Conservation (phyloP, 1,139 yeast genomes). For the Yamadazyma mexicana region DNA sequence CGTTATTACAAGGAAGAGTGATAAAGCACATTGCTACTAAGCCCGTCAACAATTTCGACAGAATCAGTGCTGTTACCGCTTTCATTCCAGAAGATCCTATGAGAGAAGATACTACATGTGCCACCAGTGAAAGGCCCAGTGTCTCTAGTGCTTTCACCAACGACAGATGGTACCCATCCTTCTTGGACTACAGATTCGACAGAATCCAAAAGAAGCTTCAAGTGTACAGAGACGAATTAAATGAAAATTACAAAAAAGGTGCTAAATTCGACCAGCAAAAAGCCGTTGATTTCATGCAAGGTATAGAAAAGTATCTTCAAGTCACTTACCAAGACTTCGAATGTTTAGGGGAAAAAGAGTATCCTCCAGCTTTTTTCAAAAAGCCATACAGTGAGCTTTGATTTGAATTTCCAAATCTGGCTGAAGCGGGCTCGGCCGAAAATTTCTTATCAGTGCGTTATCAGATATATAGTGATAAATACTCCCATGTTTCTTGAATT, state of each 20-base stretch:
- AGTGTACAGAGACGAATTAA: slow-evolving; percentile 22
- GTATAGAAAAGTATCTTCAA: slow-evolving; percentile 33
- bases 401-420: no score
- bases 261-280: slow-evolving; percentile 31
- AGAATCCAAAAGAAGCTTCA: slow-evolving; percentile 33
- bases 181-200: slow-evolving; percentile 38
- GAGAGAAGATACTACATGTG: slow-evolving; percentile 36
- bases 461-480: no score
- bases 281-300: slow-evolving; percentile 28
- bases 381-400: slow-evolving; percentile 11
- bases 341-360: slow-evolving; percentile 25
- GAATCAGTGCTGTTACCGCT: slow-evolving; percentile 41
- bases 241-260: slow-evolving; percentile 20
- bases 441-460: no score
- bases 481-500: no score
- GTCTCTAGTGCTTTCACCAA: slow-evolving; percentile 33
- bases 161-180: slow-evolving; percentile 45
- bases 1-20: slow-evolving; percentile 48
- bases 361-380: slow-evolving; percentile 15
- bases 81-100: slow-evolving; percentile 42
- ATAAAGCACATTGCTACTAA: slow-evolving; percentile 24
- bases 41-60: slow-evolving; percentile 30
- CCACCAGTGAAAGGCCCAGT: slow-evolving; percentile 42
- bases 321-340: slow-evolving; percentile 45
- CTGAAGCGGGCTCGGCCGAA: no score